Evolutionary conservation across 257 asterid genomes (phyloP), one percentile per base, ranked within the genome.

Genomic region (Solanum piurae): DNA sequence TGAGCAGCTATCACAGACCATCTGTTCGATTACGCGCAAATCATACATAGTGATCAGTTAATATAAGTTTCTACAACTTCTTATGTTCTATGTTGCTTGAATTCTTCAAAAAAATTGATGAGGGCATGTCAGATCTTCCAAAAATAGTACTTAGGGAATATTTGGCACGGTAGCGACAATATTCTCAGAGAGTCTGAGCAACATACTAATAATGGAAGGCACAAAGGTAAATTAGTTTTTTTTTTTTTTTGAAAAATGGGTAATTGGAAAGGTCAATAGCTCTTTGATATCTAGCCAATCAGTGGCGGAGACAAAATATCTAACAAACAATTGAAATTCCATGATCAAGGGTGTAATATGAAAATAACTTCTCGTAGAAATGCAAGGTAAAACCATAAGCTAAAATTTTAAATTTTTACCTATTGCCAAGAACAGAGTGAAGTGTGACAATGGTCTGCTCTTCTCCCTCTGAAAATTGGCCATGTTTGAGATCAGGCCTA

Each of bases 1-100:
- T 95, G 98, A 23, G 97, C 96, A 1, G 98, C 98, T 44, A 96
- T 96, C 16, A 93, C 98, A 2, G 98, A 96, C 99, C 99, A 96
- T 84, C 99, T 96, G 92, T 83, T 80, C 2, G 2, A 2, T 72
- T 72, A 18, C 79, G 2, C 27, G 0, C 4, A 72, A 33, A 72
- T 9, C 27, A 72, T 72, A 18, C 23, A 34, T 23, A 72, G 44
- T 74, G 29, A 34, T 7, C 29, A 36, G 10, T 36, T 36, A 73
- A 73, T 73, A 5, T 3, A 20, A 20, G 27, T 73, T 34, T 20
- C 12, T 6, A 34, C 16, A 9, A 33, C 1, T 33, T 7, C 4
- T 68, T 27, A 7, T 14, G 38, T 29, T 69, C 5, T 16, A 69
- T 69, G 40, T 31, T 69, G 3, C 5, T 69, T 2, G 6, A 55